Evolutionary conservation across 2,329 filamentous ascomycete genomes (phyloP).

Genomic region (Cordyceps farinosa): DNA sequence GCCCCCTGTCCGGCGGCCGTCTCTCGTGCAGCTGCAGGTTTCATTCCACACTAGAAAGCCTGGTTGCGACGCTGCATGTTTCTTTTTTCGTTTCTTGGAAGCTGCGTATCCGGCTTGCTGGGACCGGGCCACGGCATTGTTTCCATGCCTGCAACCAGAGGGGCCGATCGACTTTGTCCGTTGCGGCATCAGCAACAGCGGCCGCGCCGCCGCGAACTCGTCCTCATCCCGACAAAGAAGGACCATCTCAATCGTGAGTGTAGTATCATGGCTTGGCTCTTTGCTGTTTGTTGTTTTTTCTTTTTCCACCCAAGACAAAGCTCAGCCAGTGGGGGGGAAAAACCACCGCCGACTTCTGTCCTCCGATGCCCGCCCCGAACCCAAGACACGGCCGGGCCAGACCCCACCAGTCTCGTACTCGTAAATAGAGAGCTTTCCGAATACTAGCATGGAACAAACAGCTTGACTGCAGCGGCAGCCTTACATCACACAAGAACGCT

Average conservation of each 20-base stretch:
- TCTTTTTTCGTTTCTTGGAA: neutral
- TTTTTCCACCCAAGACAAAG: no score
- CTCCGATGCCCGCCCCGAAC: neutral
- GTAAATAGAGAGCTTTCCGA: neutral
- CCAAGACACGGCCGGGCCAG: neutral
- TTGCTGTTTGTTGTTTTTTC: no score
- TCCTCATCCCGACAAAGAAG: neutral
- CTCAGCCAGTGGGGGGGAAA: no score
- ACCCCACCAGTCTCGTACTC: conserved; percentile 2
- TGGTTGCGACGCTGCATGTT: neutral
- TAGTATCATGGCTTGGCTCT: no score
- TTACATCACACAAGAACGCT: no score
- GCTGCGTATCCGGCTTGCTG: conserved; percentile 18
- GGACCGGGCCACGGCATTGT: neutral
- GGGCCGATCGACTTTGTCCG: no score
- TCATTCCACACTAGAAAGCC: neutral
- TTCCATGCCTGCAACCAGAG: neutral
- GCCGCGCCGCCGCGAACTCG: no score
- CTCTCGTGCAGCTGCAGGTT: neutral
- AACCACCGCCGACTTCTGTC: no score
- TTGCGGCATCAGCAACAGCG: no score
- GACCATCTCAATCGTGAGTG: neutral
- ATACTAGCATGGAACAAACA: no score
- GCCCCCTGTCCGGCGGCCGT: neutral
- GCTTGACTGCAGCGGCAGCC: no score